Base-by-base conservation (phyloP, 2,329 filamentous ascomycete genomes). In the Chaetomium globosum region DNA sequence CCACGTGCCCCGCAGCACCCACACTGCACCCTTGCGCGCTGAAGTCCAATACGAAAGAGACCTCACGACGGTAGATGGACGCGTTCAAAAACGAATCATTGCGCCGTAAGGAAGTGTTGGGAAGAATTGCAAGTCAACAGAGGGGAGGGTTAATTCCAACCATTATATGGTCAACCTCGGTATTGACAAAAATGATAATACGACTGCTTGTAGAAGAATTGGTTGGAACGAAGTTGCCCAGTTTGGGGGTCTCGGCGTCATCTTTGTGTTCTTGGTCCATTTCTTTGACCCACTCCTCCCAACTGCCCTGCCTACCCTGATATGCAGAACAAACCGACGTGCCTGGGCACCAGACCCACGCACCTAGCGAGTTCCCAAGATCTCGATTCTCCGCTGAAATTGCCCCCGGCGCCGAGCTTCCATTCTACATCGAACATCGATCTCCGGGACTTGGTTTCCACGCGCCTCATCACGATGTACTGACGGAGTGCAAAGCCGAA, bases 311-410 rank as follows among this genome's bases (percentile, higher is more conserved):
- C 12, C 12, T 39, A 4, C 36, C 12, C 36, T 39, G 13, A 5
- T 13, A 39, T 39, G 36, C 36, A 39, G 36, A 39, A 26, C 26
- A 12, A 39, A 39, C 39, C 19, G 39, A 43, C 39, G 39, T 43
- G 39, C 39, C 39, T 43, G 16, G 5, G 39, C 16, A 43, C 5
- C 16, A 43, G 39, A n/a, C 46, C 46, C 46, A 48, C 46, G 46
- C 46, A 21, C n/a, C n/a, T 43, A 1, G 5, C 39, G 39, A 19
- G 39, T 16, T 43, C 5, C 39, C 39, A 43, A 43, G 46, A 23
- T 48, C 46, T 48, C 46, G n/a, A 48, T 48, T 23, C 46, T 48
- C 46, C 46, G 46, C 46, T 43, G 39, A 19, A 43, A 43, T 43
- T n/a, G 39, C 39, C 39, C 46, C 46, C 46, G n/a, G 46, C n/a